Conservation (phyloP, 331 rosid species). For the Spiraea crenata region DNA sequence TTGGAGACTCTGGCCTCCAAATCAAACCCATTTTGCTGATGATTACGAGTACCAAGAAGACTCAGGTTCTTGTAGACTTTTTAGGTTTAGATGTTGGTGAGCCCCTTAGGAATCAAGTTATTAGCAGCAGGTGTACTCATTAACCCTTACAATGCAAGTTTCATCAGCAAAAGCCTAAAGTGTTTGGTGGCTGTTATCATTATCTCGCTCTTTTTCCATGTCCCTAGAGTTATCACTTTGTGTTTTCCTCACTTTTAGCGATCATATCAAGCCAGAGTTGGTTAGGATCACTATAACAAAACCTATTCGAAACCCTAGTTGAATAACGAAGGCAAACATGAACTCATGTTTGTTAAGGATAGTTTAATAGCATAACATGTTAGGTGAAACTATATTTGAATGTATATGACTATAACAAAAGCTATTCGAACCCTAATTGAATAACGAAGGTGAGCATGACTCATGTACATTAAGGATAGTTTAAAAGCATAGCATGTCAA, state of each 20-base stretch:
- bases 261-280: not conserved
- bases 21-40: constrained; percentile 2
- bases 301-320: too few relatives aligned
- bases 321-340: too few relatives aligned
- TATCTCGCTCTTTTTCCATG: constrained; percentile 12
- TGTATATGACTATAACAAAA: too few relatives aligned
- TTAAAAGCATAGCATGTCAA: too few relatives aligned
- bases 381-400: too few relatives aligned
- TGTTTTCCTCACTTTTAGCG: constrained; percentile 15
- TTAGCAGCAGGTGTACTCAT: constrained; percentile 34
- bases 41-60: constrained; percentile 14
- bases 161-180: constrained; percentile 25
- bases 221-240: constrained; percentile 12
- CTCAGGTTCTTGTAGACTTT: not conserved
- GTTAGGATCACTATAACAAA: not conserved
- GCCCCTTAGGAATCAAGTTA: not conserved
- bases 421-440: too few relatives aligned
- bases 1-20: not conserved
- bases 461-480: too few relatives aligned
- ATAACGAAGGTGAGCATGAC: too few relatives aligned
- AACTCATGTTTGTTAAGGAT: too few relatives aligned
- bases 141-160: constrained; percentile 46
- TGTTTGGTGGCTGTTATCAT: constrained; percentile 54
- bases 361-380: too few relatives aligned
- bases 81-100: constrained; percentile 14